Evolutionary conservation across 805 yeast genomes (phyloP).

Genomic region (Candida insectalens): DNA sequence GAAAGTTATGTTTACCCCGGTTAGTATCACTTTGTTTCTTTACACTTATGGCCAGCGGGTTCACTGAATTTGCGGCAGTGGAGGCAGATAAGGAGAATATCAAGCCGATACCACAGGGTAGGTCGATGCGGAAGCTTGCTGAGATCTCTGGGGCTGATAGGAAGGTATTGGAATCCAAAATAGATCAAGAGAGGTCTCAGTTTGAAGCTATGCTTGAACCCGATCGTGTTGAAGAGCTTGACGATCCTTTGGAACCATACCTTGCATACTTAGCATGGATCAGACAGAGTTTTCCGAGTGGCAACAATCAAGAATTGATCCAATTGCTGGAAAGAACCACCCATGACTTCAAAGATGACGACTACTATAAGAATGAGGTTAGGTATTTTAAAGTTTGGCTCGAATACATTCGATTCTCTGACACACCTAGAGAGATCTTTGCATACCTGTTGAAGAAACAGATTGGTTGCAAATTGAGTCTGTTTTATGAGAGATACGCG

Average conservation of each 20-base stretch:
- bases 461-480: slow-evolving; percentile 59
- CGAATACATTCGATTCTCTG: slow-evolving; percentile 58
- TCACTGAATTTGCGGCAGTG: slow-evolving; percentile 25
- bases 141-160: slow-evolving; percentile 8
- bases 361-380: slow-evolving; percentile 71
- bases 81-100: slow-evolving; percentile 74
- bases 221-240: slow-evolving; percentile 43
- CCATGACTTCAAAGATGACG: slow-evolving; percentile 50
- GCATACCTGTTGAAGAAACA: slow-evolving; percentile 59
- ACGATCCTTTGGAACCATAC: slow-evolving; percentile 76
- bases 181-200: slow-evolving; percentile 27
- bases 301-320: slow-evolving; percentile 56
- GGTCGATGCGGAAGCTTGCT: slow-evolving; percentile 53
- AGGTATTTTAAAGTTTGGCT: slow-evolving; percentile 78
- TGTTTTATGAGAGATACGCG: slow-evolving; percentile 76
- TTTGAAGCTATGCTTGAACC: slow-evolving; percentile 41
- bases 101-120: slow-evolving; percentile 54
- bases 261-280: slow-evolving; percentile 74
- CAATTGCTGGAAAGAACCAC: slow-evolving; percentile 64
- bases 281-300: slow-evolving; percentile 52
- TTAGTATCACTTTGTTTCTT: neutral
- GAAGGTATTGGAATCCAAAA: neutral
- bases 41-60: too few species aligned
- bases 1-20: too few species aligned
- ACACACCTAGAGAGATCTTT: slow-evolving; percentile 63